Evolutionary conservation across 306 rosid genomes (phyloP), one percentile per base, ranked within the genome.

Genomic region (Myrica gale): DNA sequence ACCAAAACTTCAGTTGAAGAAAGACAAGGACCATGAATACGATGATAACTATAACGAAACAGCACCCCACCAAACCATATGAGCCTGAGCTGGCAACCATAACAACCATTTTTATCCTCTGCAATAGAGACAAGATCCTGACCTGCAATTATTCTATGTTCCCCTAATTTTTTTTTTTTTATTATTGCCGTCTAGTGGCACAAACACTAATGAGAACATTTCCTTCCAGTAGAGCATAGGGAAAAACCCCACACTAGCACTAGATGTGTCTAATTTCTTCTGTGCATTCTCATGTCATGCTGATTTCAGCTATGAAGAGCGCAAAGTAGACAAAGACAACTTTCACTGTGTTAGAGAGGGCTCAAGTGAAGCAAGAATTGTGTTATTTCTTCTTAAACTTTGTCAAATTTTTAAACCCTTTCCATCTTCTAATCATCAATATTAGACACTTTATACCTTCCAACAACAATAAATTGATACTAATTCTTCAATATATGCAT

Each of bases 211-310:
- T 52, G 39, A 70, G 47, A 73, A 57, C 70, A 67, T 51, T 68
- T 82, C 19, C 57, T 54, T 68, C 47, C 41, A 21, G 37, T 45
- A 55, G n/a, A 65, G 12, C 17, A 74, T 16, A 4, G 44, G 39
- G 50, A 58, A 57, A 74, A 61, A 82, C 46, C 78, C 89, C 82
- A 82, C 82, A 50, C 19, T n/a, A 71, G 23, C 74, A 73, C 43
- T 56, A 68, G 66, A 43, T 17, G 69, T 55, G 21, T 21, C 48
- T 19, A 0, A 26, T 9, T 74, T 52, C n/a, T 69, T 58, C 53
- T 78, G 37, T 71, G 65, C 82, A 52, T 46, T 37, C 17, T 70
- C 76, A 12, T 32, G 71, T 19, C 74, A 48, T 19, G 71, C 75
- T 50, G 79, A 74, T 20, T 58, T 32, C 37, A 32, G 37, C 37